phyloP scores from a whole-genome alignment of 345 rosid species.

The Melaleuca quinquenervia region DNA sequence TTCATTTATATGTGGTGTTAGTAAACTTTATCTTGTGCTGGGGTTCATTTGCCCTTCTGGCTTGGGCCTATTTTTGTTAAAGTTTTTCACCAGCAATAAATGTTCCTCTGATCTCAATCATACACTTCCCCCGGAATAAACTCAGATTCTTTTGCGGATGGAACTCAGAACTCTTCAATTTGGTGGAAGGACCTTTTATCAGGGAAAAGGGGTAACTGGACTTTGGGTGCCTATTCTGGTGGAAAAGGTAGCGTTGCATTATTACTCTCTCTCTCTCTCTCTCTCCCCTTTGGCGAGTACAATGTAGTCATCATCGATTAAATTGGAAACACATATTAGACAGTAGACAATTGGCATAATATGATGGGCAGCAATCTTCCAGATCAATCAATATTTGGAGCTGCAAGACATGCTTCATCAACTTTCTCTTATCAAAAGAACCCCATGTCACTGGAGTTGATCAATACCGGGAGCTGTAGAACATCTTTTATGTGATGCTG shows the following conservation, averaged over 20 bases:
- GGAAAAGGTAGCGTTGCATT: not conserved
- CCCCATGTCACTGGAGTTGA: not conserved
- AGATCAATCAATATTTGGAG: not conserved
- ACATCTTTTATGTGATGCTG: not conserved
- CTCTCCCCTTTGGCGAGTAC: not conserved
- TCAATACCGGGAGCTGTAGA: not conserved
- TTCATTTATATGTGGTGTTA: not conserved
- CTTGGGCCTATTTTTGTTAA: not conserved
- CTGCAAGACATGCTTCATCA: not conserved
- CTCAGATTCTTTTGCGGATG: not conserved
- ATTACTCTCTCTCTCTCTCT: not conserved
- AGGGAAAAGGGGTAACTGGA: not conserved
- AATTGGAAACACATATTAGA: not conserved
- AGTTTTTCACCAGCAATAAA: not conserved
- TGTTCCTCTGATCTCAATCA: not conserved
- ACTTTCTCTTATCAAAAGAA: not conserved
- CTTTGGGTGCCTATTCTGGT: not conserved
- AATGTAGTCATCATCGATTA: not conserved
- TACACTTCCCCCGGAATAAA: not conserved
- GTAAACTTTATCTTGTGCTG: not conserved
- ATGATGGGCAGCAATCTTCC: not conserved
- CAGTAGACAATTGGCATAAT: not conserved
- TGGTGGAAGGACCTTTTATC: not conserved
- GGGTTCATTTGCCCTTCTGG: not conserved
- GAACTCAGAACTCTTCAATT: not conserved